phyloP scores from a whole-genome alignment of 192 early-diverging fungal genomes.

The Paraglomus brasilianum region DNA sequence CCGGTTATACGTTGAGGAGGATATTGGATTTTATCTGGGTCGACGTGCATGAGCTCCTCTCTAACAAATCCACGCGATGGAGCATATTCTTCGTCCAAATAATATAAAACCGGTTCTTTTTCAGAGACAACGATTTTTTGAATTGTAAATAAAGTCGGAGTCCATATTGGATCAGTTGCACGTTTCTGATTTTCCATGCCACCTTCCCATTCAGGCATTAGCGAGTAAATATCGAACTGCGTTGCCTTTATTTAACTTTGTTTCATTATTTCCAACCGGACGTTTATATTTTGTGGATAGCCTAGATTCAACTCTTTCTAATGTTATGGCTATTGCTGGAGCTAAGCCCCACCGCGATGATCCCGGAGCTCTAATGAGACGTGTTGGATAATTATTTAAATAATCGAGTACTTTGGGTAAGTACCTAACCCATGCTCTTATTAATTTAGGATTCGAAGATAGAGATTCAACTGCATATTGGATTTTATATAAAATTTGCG shows the following conservation, averaged over 20 bases:
- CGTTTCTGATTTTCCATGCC: conserved; percentile 11
- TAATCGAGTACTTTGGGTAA: conserved; percentile 9
- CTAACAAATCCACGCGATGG: neutral
- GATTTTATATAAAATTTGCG: conserved; percentile 6
- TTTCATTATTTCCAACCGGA: neutral
- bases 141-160: neutral
- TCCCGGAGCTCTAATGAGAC: conserved; percentile 1
- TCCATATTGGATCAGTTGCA: neutral
- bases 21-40: conserved; percentile 4
- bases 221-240: neutral
- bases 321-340: neutral
- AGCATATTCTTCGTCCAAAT: neutral
- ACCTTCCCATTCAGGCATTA: neutral
- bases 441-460: neutral
- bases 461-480: conserved; percentile 11
- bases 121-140: neutral
- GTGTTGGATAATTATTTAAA: conserved; percentile 10
- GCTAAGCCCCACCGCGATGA: neutral
- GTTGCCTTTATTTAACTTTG: conserved; percentile 2
- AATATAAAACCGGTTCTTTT: conserved; percentile 1
- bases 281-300: conserved; percentile 11
- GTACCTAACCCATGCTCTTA: conserved; percentile 2
- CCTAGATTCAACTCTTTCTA: conserved; percentile 9
- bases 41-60: conserved; percentile 12
- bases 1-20: neutral